These are phyloP conservation scores for Jasminum sambac DNA, from an alignment of 257 asterid genomes.

Conservation along the genomic window DNA sequence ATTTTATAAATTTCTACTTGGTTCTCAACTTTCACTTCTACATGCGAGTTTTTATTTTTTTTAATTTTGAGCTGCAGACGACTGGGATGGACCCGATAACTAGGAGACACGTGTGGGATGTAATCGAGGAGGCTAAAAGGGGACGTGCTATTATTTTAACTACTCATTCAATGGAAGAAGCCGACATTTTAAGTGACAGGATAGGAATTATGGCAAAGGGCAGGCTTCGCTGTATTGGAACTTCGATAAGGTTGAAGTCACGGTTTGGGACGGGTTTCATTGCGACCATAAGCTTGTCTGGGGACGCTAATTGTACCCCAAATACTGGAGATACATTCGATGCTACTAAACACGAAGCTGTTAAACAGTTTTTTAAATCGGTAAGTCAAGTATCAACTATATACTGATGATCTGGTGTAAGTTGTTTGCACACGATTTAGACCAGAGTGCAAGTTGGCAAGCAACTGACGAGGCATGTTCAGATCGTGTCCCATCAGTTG, in stretches of 20 bases:
- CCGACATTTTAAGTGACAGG: conserved; percentile 87
- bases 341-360: conserved; percentile 53
- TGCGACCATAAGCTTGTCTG: conserved; percentile 77
- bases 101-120: conserved; percentile 95
- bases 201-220: conserved; percentile 98
- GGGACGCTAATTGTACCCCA: conserved; percentile 45
- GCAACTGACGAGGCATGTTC: too few relatives aligned
- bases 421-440: too few relatives aligned
- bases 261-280: conserved; percentile 88
- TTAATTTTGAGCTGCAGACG: conserved; percentile 52
- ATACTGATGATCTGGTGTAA: too few relatives aligned
- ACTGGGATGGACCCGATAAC: conserved; percentile 98
- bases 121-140: conserved; percentile 78
- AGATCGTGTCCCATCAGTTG: too few relatives aligned
- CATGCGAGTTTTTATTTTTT: background rate
- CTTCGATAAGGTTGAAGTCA: conserved; percentile 91
- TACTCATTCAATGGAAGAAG: conserved; percentile 99
- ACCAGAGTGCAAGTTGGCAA: too few relatives aligned
- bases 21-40: conserved; percentile 16
- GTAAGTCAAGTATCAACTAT: conserved; percentile 45
- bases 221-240: conserved; percentile 93
- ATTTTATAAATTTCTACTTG: conserved; percentile 9
- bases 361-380: conserved; percentile 69
- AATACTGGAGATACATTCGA: conserved; percentile 35
- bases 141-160: conserved; percentile 91